Evolutionary conservation across 495 filamentous ascomycete species (phyloP), one percentile per base, ranked within the genome.

Genomic region (Peziza echinospora): DNA sequence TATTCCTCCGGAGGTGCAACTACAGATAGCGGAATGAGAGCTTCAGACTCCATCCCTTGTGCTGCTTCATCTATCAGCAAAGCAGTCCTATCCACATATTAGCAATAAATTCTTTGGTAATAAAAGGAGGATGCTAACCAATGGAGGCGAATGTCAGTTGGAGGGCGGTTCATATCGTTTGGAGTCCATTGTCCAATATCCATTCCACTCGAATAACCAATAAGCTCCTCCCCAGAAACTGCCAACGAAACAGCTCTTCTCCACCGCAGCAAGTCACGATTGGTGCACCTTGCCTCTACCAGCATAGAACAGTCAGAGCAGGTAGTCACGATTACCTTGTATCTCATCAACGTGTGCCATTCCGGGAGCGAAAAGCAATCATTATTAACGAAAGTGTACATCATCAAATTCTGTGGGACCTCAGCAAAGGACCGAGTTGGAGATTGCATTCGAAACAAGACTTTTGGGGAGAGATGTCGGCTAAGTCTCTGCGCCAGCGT

Each of bases 61-160:
- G 70, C 70, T 21, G 72, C 71, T 60, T 75, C 71, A 52, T 75
- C 71, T 40, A 75, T 60, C 3, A 75, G 52, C 10, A 75, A 62
- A 22, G 68, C 69, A 25, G 57, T 60, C 71, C 71, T 73, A 57
- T 74, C 70, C 26, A 71, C 54, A 47, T 39, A 53, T 26, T 24
- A 37, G 30, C 13, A 44, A 28, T 7, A 16, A 25, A 17, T 50
- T 2, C 2, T 44, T 46, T 4, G 30, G 49, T 10, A 41, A 25
- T 26, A 39, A n/a, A 41, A 44, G 5, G 57, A 57, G 37, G 58
- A 53, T 26, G 54, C 52, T 1, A 42, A 13, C 11, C 8, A 47
- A 13, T 22, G 42, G 13, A 53, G 40, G 24, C 25, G 23, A 21
- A 51, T 39, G 50, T 55, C 45, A 46, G 57, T 51, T 54, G 59